These are phyloP conservation scores for Glaciozyma martinii DNA, from an alignment of 768 basidiomycete species.

Conservation along the genomic window DNA sequence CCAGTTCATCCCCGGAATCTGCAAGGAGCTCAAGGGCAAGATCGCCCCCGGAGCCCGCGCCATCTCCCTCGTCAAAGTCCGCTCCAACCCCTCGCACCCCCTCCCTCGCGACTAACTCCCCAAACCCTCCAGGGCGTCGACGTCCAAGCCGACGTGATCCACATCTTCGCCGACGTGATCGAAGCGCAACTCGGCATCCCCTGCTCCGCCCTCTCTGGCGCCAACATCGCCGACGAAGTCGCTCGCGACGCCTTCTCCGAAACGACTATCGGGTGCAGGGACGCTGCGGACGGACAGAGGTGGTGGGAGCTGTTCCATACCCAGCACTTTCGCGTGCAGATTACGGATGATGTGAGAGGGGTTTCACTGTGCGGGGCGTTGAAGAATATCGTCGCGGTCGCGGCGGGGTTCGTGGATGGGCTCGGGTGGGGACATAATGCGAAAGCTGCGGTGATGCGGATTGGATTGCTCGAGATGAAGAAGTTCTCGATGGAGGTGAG, in stretches of 20 bases:
- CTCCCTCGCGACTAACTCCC: conserved; percentile 30
- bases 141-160: conserved; percentile 41
- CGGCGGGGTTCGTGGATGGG: conserved; percentile 45
- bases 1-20: conserved; percentile 41
- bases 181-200: conserved; percentile 40
- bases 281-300: conserved; percentile 41
- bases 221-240: conserved; percentile 47
- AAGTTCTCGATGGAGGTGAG: conserved; percentile 38
- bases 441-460: conserved; percentile 47
- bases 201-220: conserved; percentile 45
- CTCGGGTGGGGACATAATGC: conserved; percentile 44
- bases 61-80: conserved; percentile 43
- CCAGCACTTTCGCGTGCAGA: conserved; percentile 42
- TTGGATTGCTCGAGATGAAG: conserved; percentile 47
- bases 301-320: conserved; percentile 45
- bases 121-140: conserved; percentile 40
- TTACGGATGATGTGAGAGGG: conserved; percentile 45
- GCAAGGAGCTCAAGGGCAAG: conserved; percentile 42
- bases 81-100: background rate
- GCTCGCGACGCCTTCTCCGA: conserved; percentile 44
- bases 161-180: conserved; percentile 45
- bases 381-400: conserved; percentile 47
- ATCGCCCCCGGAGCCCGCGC: conserved; percentile 40
- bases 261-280: conserved; percentile 46
- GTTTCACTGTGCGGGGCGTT: conserved; percentile 46